A percentile compares a stretch with the other conserved stretches of the same genome.
Conservation (phyloP, 2,329 filamentous ascomycete genomes). For the Trematosphaeria pertusa region DNA sequence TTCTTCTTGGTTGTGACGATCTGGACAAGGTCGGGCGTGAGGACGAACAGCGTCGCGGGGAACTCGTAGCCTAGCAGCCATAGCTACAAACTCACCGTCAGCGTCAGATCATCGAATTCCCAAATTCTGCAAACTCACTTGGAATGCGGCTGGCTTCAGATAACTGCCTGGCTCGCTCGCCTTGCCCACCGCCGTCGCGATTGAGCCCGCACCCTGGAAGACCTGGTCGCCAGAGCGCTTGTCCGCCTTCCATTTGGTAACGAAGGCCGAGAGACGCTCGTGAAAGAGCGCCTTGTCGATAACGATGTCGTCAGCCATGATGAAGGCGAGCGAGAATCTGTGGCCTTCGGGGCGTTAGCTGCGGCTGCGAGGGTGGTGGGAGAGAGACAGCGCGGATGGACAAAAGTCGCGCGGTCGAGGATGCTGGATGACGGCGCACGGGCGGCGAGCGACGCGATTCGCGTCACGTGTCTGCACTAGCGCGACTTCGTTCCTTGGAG, state of each 20-base stretch:
- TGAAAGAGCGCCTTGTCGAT: conserved; percentile 95
- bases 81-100: conserved; percentile 66
- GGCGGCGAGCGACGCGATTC: conserved; percentile 31
- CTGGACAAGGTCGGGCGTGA: conserved; percentile 87
- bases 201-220: conserved; percentile 85
- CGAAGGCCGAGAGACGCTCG: conserved; percentile 85
- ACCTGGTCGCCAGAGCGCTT: conserved; percentile 84
- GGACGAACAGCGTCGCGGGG: conserved; percentile 90
- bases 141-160: conserved; percentile 95
- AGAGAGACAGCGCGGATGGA: conserved; percentile 22
- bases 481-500: neutral
- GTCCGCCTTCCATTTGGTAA: conserved; percentile 94
- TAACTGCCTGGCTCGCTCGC: conserved; percentile 81
- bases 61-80: conserved; percentile 99
- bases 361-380: conserved; percentile 20
- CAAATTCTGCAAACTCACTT: conserved; percentile 66
- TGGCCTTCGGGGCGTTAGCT: conserved; percentile 28
- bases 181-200: conserved; percentile 93
- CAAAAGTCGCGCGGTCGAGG: conserved; percentile 33
- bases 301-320: conserved; percentile 76
- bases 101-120: conserved; percentile 23
- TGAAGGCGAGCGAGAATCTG: conserved; percentile 32
- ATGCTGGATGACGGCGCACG: conserved; percentile 5
- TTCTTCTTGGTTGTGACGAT: conserved; percentile 97
- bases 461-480: conserved; percentile 9